Percentiles rank a stretch among this genome's conserved stretches.
Evolutionary conservation across 1,284 basidiomycete species (phyloP).

Genomic region (Mycosarcoma mackinlayi): DNA sequence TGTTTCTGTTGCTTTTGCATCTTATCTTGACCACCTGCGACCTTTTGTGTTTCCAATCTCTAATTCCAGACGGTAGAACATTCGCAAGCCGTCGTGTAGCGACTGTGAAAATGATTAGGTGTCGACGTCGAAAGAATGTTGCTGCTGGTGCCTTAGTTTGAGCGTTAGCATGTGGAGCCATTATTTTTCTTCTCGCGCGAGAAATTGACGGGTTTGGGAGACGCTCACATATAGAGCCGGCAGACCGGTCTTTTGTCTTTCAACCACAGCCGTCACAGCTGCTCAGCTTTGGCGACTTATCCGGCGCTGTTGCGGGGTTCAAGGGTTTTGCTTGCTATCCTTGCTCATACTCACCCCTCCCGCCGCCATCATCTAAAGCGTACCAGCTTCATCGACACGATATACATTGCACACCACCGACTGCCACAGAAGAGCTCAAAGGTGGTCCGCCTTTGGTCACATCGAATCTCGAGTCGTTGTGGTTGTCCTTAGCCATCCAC

Average conservation of each 20-base stretch:
- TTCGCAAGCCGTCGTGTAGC: too few relatives aligned
- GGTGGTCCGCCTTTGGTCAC: too few relatives aligned
- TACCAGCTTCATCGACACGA: too few relatives aligned
- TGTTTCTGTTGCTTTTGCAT: too few relatives aligned
- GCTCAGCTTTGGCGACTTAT: conserved; percentile 8
- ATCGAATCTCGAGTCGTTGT: not conserved
- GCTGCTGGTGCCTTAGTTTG: too few relatives aligned
- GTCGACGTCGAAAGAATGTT: too few relatives aligned
- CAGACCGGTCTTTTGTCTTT: conserved; percentile 36
- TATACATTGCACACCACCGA: too few relatives aligned
- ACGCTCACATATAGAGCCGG: conserved; percentile 5
- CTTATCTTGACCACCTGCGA: too few relatives aligned
- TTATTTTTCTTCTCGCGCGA: conserved; percentile 18
- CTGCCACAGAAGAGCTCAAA: too few relatives aligned
- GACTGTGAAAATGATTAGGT: too few relatives aligned
- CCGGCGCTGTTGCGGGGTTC: conserved; percentile 17
- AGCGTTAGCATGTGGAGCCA: conserved; percentile 8
- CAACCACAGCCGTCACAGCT: conserved; percentile 17
- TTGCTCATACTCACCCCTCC: not conserved
- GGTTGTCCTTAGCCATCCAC: not conserved
- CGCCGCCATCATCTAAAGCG: too few relatives aligned
- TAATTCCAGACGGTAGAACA: too few relatives aligned
- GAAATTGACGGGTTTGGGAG: conserved; percentile 4
- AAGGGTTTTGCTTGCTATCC: not conserved
- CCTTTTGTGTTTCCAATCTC: not conserved